Evolutionary conservation across 1,284 basidiomycete genomes (phyloP), one percentile per base, ranked within the genome.

Genomic region (Puccinia horiana): DNA sequence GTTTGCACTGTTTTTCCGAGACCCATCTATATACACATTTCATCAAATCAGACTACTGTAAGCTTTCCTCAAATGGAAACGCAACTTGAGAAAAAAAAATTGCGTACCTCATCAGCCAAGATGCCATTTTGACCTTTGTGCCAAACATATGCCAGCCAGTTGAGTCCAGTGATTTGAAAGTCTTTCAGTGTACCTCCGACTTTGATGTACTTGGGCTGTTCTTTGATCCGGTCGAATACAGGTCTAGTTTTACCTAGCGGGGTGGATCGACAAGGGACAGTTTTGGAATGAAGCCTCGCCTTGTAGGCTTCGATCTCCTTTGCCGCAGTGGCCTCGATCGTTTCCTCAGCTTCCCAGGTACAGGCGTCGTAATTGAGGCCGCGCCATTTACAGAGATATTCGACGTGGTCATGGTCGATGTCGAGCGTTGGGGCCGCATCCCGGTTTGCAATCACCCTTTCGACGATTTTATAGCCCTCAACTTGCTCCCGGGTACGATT

Each of bases 331-430:
- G 83, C 83, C 6, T 82, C 81, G 26, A 87, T 83, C 12, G 84
- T 85, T 76, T 87, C 86, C 83, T 91, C 90, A 83, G 90, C 88
- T 87, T 99, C 97, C 97, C 97, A 99, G 1, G 97, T 99, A 87
- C 94, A 94, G 85, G 98, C 93, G 83, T 94, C 92, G 88, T 99
- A 99, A 86, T 94, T 92, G 85, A 99, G 91, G 54, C 92, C 93
- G 86, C 91, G 92, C 97, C 97, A 99, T 88, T 99, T 99, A 92
- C 93, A 94, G 87, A 97, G 94, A 88, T 98, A 99, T 86, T 96
- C 92, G 58, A 92, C 90, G 82, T 88, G 88, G 2, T 87, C 85
- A 79, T 88, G 87, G 11, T 91, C 90, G 26, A 88, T 85, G 70
- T 91, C 91, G 54, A 91, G 90, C 32, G 88, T 88, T 35, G 89